Conservation (phyloP, 2,329 filamentous ascomycete species). For the Hymenoscyphus fraxineus region DNA sequence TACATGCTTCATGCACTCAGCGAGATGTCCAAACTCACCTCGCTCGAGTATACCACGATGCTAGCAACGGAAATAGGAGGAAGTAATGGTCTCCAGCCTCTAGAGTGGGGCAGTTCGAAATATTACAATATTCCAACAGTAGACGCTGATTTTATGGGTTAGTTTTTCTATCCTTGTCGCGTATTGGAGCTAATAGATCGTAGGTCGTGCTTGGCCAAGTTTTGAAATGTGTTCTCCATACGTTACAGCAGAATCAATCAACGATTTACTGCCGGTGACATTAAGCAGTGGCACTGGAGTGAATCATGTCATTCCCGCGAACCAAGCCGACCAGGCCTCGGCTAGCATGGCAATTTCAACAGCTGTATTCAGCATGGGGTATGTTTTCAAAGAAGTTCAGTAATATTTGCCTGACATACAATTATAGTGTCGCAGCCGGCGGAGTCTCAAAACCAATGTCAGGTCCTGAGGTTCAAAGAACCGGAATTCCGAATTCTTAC, state of each 20-base stretch:
- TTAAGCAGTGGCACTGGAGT: conserved; percentile 3
- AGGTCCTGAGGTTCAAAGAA: conserved; percentile 36
- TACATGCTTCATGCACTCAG: conserved; percentile 39
- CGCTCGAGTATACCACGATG: conserved; percentile 33
- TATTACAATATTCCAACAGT: conserved; percentile 38
- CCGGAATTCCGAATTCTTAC: conserved; percentile 40
- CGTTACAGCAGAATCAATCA: conserved; percentile 25
- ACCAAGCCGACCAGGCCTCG: background rate
- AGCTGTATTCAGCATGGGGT: background rate
- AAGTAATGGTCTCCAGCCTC: conserved; percentile 36
- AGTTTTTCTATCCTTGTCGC: background rate
- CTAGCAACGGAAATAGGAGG: conserved; percentile 44
- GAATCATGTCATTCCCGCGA: background rate
- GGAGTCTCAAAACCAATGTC: conserved; percentile 40
- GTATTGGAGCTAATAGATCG: background rate
- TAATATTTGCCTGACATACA: background rate
- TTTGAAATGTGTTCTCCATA: conserved; percentile 44
- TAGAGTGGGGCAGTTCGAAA: conserved; percentile 28
- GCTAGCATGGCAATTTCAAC: background rate
- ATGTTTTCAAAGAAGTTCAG: background rate
- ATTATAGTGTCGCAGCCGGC: conserved; percentile 30
- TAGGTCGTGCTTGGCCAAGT: conserved; percentile 43
- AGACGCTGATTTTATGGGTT: conserved; percentile 43
- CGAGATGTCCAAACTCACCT: conserved; percentile 36
- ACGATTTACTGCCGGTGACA: conserved; percentile 3